Base-by-base conservation (phyloP, 2,329 filamentous ascomycete species). In the Fusarium multiceps region DNA sequence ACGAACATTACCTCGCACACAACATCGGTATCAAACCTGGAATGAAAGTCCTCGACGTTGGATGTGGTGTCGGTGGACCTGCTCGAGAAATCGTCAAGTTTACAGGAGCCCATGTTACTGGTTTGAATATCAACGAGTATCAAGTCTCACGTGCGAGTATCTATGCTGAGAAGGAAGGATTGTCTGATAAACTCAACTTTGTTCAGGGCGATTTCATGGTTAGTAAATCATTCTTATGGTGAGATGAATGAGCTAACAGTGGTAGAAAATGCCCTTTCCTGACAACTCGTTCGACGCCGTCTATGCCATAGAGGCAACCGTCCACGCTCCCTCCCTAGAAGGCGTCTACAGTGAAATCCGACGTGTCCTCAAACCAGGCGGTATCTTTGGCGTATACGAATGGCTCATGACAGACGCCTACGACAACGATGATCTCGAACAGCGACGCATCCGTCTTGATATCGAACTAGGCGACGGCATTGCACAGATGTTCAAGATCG, bases 321-420 rank as follows among this genome's bases (percentile, higher is more conserved):
- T 97, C 53, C 96, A 99, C 79, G 96, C 96, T 1, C 96, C 95
- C 43, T 92, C 90, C 45, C 88, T 98, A 7, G 92, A 94, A 77
- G 94, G 93, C 63, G 94, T 98, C 70, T 99, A 99, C 85, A 90
- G 89, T 79, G 92, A 98, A 81, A 98, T 98, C 76, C 94, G 91
- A 87, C 92, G 93, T 40, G 94, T 98, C n/a, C 86, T 99, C 69
- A 99, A 98, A 87, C 96, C 96, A 21, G 96, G 96, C 59, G 95
- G 96, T 79, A 86, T 93, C 48, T 99, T 98, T 75, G 96, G 95
- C 77, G 95, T 98, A 46, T 99, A 98, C 83, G 96, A 99, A 82
- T 98, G 96, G 96, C 86, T 98, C 77, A 98, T 99, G 96, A 98
- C 94, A 8, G 94, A 98, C 65, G 84, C 90, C 18, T 99, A 98